Conservation (phyloP, 176 grass and related monocot genomes). For the Ensete ventricosum region DNA sequence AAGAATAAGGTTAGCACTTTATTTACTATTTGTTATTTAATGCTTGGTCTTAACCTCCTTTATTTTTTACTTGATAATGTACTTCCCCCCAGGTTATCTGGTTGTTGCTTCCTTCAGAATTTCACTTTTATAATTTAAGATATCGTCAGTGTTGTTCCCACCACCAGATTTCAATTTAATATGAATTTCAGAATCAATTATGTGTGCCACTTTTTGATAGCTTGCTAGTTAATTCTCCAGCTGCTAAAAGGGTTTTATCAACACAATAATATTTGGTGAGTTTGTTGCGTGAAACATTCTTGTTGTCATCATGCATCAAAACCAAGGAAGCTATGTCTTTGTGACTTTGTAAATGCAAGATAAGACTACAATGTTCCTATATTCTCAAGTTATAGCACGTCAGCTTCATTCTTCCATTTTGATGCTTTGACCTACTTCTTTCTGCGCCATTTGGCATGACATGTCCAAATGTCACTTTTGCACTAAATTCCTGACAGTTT, state of each 20-base stretch:
- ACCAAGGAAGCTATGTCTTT: too few species aligned
- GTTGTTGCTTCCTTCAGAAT: background rate
- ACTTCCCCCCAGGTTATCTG: background rate
- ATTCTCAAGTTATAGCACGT: too few species aligned
- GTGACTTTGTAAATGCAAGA: too few species aligned
- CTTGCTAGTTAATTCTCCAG: background rate
- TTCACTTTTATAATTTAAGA: background rate
- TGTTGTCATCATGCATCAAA: too few species aligned
- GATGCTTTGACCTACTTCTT: too few species aligned
- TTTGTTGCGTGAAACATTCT: too few species aligned
- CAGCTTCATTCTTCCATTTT: too few species aligned
- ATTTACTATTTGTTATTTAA: background rate
- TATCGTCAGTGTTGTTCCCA: background rate
- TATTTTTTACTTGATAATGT: background rate
- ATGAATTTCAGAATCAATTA: background rate
- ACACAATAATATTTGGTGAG: background rate
- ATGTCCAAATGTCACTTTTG: too few species aligned
- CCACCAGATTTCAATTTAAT: background rate
- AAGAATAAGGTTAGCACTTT: conserved; percentile 58
- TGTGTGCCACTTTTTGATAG: background rate
- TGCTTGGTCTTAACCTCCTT: background rate
- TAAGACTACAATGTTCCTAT: too few species aligned
- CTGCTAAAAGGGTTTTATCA: background rate
- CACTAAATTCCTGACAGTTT: too few species aligned
- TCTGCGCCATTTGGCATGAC: too few species aligned